Conservation (phyloP, 805 yeast genomes). For the Lipomyces starkeyi region DNA sequence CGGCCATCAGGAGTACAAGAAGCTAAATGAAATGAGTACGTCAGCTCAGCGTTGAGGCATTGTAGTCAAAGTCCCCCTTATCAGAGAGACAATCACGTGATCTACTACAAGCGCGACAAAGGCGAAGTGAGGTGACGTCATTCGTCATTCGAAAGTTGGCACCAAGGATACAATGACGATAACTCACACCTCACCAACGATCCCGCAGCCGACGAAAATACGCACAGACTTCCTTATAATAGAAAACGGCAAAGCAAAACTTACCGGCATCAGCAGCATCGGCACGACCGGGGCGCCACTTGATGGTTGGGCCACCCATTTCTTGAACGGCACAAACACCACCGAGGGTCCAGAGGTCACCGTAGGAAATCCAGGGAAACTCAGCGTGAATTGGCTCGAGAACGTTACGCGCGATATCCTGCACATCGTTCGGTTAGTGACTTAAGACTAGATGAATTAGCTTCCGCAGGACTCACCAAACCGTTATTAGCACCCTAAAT, state of each 20-base stretch:
- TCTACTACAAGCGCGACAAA: too few species aligned
- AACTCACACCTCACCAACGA: background rate
- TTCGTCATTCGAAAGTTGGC: background rate
- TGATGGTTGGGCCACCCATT: constrained; percentile 62
- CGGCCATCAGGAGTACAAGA: constrained; percentile 66
- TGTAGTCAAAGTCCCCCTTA: background rate
- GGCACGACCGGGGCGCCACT: constrained; percentile 79
- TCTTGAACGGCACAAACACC: constrained; percentile 70
- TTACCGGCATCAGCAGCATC: constrained; percentile 49
- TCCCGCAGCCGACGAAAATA: background rate
- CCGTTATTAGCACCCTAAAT: constrained; percentile 54
- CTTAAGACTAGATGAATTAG: background rate
- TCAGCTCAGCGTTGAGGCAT: background rate
- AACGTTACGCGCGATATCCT: constrained; percentile 59
- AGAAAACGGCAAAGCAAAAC: constrained; percentile 47
- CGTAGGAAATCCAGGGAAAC: constrained; percentile 66
- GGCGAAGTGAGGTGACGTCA: background rate
- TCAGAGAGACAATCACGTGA: background rate
- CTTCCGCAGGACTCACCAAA: constrained; percentile 42
- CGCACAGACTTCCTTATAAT: background rate
- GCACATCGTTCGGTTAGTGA: background rate
- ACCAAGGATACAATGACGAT: background rate
- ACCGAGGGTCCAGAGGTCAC: constrained; percentile 76
- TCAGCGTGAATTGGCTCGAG: constrained; percentile 60
- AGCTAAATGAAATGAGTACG: constrained; percentile 11